phyloP scores from a whole-genome alignment of 148 eudicot species.

The Beta vulgaris region DNA sequence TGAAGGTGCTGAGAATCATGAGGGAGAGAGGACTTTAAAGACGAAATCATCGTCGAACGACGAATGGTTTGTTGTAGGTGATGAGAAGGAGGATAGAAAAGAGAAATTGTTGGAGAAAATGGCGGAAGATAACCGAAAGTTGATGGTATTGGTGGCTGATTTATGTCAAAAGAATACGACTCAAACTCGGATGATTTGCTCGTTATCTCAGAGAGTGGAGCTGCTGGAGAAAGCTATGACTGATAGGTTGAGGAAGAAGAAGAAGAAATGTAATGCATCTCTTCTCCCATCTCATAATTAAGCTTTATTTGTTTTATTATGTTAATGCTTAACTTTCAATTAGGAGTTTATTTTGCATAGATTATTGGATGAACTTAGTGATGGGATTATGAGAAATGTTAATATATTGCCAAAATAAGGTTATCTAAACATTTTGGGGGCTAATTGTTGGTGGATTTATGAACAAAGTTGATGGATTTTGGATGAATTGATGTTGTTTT shows the following conservation, averaged over 20 bases:
- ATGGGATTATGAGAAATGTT: too few relatives aligned
- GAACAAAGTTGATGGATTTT: too few relatives aligned
- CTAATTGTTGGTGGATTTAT: too few relatives aligned
- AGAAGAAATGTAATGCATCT: neutral
- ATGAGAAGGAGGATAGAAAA: conserved; percentile 6
- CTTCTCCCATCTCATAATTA: neutral
- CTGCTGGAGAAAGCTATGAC: conserved; percentile 57
- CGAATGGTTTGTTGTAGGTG: conserved; percentile 19
- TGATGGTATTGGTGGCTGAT: conserved; percentile 53
- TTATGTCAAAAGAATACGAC: conserved; percentile 40
- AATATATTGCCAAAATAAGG: too few relatives aligned
- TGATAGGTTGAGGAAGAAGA: conserved; percentile 37
- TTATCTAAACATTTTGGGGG: too few relatives aligned
- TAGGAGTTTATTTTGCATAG: neutral
- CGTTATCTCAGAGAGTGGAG: conserved; percentile 47
- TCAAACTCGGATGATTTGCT: conserved; percentile 45
- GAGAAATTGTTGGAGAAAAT: conserved; percentile 42
- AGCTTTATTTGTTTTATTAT: neutral
- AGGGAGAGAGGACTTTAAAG: neutral
- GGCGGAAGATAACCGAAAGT: conserved; percentile 47
- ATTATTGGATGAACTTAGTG: too few relatives aligned
- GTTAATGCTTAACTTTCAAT: too few relatives aligned
- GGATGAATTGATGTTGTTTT: too few relatives aligned
- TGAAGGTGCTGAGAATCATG: neutral
- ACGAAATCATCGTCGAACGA: neutral